Evolutionary conservation across 2,329 filamentous ascomycete genomes (phyloP).

Genomic region (Fonsecaea pugnacius): DNA sequence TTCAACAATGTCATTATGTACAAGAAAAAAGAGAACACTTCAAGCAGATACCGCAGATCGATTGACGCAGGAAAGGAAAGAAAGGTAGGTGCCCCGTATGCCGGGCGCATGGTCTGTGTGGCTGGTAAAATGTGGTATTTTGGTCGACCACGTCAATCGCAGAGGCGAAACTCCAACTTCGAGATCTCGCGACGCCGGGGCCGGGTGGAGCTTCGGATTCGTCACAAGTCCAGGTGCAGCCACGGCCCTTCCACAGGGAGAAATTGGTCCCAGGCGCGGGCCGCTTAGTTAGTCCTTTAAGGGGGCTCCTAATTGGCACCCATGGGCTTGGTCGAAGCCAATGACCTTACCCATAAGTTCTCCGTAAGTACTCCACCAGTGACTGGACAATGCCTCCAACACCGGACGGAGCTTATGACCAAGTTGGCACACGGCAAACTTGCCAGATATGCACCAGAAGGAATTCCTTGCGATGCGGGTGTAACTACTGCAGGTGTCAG

Average conservation of each 20-base stretch:
- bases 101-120: slow-evolving; percentile 18
- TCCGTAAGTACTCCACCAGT: neutral
- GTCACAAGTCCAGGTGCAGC: neutral
- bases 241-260: neutral
- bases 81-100: neutral
- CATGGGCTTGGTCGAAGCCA: neutral
- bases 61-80: slow-evolving; percentile 9
- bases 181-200: slow-evolving; percentile 8
- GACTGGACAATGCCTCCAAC: neutral
- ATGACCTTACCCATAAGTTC: neutral
- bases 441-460: neutral
- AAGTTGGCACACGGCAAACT: neutral
- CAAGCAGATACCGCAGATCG: slow-evolving; percentile 20
- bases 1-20: slow-evolving; percentile 27
- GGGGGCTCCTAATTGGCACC: neutral
- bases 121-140: slow-evolving; percentile 27
- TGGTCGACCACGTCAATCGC: slow-evolving; percentile 18
- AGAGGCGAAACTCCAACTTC: slow-evolving; percentile 15
- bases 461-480: neutral
- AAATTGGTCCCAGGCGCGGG: neutral
- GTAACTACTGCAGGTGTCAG: too few relatives aligned
- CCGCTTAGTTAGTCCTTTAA: neutral
- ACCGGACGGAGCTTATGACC: neutral
- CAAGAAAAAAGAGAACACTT: slow-evolving; percentile 25
- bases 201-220: slow-evolving; percentile 12